These are phyloP conservation scores for Blumeria hordei DNA, from an alignment of 2,329 filamentous ascomycete species.

Conservation along the genomic window DNA sequence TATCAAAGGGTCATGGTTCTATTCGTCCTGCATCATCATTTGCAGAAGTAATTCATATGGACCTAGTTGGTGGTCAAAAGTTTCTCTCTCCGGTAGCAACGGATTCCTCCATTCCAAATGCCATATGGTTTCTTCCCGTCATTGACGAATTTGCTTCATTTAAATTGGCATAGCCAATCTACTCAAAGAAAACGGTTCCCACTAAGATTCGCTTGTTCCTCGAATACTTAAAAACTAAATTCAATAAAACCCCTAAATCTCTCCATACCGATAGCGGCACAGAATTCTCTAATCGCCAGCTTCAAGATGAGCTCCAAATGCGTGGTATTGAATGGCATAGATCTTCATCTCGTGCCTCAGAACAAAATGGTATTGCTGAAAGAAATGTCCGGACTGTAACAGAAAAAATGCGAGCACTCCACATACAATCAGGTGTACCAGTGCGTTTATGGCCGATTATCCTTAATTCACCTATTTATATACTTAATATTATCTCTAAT, in stretches of 20 bases:
- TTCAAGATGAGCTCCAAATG: not conserved
- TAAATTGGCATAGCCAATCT: not conserved
- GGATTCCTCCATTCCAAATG: not conserved
- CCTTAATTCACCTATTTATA: not conserved
- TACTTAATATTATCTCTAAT: not conserved
- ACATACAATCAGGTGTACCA: not conserved
- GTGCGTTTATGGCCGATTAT: not conserved
- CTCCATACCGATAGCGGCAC: not conserved
- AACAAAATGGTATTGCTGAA: not conserved
- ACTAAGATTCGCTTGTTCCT: not conserved
- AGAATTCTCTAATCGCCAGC: not conserved
- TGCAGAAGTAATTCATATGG: constrained; percentile 1
- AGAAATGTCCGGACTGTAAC: not conserved
- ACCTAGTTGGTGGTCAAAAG: not conserved
- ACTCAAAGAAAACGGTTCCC: not conserved
- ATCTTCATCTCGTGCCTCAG: not conserved
- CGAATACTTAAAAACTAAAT: not conserved
- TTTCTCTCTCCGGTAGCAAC: not conserved
- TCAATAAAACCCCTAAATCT: not conserved
- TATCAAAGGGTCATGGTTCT: not conserved
- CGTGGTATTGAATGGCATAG: not conserved
- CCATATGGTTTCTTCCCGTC: not conserved
- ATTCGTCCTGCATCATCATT: not conserved
- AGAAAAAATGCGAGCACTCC: not conserved
- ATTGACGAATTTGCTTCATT: not conserved